Evolutionary conservation across 2,329 filamentous ascomycete genomes (phyloP).

Genomic region (Trichoderma gracile): DNA sequence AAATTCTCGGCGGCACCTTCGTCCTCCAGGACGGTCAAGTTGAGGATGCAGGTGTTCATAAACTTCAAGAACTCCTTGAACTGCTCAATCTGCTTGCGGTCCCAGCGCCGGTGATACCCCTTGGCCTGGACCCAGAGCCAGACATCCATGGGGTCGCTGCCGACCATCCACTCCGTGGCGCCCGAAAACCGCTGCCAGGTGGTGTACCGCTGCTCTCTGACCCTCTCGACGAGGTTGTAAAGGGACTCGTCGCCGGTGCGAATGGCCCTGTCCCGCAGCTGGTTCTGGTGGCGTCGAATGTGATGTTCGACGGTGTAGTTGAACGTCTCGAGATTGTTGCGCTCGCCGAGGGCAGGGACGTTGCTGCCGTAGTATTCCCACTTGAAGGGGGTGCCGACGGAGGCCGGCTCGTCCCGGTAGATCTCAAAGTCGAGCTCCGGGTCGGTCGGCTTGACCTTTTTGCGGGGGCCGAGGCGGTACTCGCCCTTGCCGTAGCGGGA

Average conservation of each 20-base stretch:
- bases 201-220: background rate
- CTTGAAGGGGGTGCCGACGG: background rate
- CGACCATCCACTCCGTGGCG: constrained; percentile 4
- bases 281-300: background rate
- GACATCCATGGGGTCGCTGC: background rate
- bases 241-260: background rate
- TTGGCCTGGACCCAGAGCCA: constrained; percentile 22
- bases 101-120: constrained; percentile 16
- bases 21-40: background rate
- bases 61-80: background rate
- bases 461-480: background rate
- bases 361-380: constrained; percentile 23
- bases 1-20: too few relatives aligned
- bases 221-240: background rate
- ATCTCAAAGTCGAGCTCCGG: constrained; percentile 8
- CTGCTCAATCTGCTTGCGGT: background rate
- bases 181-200: background rate
- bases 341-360: constrained; percentile 13
- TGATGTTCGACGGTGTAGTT: background rate
- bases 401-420: constrained; percentile 1
- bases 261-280: background rate
- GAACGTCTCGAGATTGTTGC: background rate
- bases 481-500: background rate
- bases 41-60: background rate
- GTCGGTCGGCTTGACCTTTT: background rate